A percentile compares a stretch with the other conserved stretches of the same genome.
These are phyloP conservation scores for Whalleya microplaca DNA, from an alignment of 2,329 filamentous ascomycete genomes.

Conservation along the genomic window DNA sequence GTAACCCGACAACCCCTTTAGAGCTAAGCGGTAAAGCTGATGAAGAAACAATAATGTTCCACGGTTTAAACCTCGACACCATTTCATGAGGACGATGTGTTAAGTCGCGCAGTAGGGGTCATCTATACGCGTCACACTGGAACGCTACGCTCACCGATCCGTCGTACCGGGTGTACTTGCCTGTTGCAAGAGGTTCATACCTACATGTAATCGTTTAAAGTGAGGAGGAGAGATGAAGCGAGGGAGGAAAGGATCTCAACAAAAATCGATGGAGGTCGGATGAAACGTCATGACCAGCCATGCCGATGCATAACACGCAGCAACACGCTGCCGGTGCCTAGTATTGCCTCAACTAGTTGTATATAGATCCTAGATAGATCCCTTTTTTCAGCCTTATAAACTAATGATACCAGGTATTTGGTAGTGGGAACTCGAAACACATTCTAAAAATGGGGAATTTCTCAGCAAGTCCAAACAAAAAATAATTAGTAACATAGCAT, in stretches of 20 bases:
- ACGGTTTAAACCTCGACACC: slow-evolving; percentile 16
- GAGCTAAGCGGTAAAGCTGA: not conserved
- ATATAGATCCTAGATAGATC: not conserved
- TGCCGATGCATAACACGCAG: not conserved
- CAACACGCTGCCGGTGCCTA: not conserved
- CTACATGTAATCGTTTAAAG: slow-evolving; percentile 3
- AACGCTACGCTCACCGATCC: slow-evolving; percentile 3
- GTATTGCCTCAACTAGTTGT: not conserved
- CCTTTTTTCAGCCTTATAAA: slow-evolving; percentile 17
- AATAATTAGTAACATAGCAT: not conserved
- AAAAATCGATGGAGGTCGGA: slow-evolving; percentile 15
- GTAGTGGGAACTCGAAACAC: not conserved
- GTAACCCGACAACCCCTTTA: not conserved
- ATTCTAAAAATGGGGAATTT: not conserved
- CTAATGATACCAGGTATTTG: slow-evolving; percentile 3
- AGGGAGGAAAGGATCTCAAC: slow-evolving; percentile 6
- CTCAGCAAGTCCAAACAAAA: not conserved
- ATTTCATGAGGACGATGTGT: slow-evolving; percentile 17
- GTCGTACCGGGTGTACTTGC: slow-evolving; percentile 23
- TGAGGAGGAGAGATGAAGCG: slow-evolving; percentile 6
- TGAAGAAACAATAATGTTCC: not conserved
- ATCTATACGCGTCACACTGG: slow-evolving; percentile 13
- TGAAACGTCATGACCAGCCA: slow-evolving; percentile 19
- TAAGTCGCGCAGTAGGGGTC: slow-evolving; percentile 14
- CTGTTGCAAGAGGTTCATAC: slow-evolving; percentile 8